Base-by-base conservation (phyloP, 768 basidiomycete species). In the Mycena capillaripes region DNA sequence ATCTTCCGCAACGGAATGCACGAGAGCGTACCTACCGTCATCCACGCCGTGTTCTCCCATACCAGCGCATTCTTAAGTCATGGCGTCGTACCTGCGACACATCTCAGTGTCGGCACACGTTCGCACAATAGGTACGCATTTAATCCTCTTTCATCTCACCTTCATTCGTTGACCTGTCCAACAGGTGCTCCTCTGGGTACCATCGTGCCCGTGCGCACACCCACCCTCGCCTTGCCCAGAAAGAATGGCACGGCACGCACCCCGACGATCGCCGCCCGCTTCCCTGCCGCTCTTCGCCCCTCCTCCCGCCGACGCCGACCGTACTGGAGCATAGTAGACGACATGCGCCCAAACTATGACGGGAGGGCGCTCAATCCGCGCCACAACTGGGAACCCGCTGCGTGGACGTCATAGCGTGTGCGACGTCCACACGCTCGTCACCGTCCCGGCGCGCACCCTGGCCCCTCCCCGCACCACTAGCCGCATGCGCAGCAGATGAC, bases 221-320 rank as follows among this genome's bases (percentile, higher is more conserved):
- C 42, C 42, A 44, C 17, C 42, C 42, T 17, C 42, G 19, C 7
- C 42, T 44, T 44, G 19, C 14, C 42, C n/a, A n/a, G n/a, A n/a
- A n/a, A n/a, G n/a, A n/a, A n/a, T n/a, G n/a, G n/a, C n/a, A n/a
- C n/a, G n/a, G n/a, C n/a, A n/a, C n/a, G n/a, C 42, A 44, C 34
- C 34, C 6, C 34, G 34, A 36, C 34, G 34, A 36, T 44, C 60
- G 44, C 42, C 60, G 29, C 60, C 60, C 27, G 30, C 12, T 61
- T 23, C 60, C 44, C 44, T 61, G 60, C 60, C 30, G 60, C 61
- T 48, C 50, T 53, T 64, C 36, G 63, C 52, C 46, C 63, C 63
- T 62, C 61, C 29, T 64, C 36, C 63, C 62, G 32, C 19, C 34
- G 62, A 63, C 48, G 30, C 30, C 32, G 63, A 21, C 19, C 11